Evolutionary conservation across 176 grass and related monocot genomes (phyloP), one percentile per base, ranked within the genome.

Genomic region (Phoenix roebelenii): DNA sequence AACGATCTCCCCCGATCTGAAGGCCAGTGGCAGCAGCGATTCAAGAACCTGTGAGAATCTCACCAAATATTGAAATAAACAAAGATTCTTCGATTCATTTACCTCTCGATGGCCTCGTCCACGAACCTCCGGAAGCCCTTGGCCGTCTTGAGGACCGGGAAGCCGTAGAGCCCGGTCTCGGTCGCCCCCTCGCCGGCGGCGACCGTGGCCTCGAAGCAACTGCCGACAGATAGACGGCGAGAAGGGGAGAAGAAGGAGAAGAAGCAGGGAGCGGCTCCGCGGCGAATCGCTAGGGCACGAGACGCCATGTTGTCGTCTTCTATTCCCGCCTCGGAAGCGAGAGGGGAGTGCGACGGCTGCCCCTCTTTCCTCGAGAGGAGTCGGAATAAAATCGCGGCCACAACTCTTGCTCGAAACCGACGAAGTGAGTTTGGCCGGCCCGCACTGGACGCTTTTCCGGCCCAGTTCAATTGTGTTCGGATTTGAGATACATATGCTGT

Each of bases 41-140:
- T 65, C 30, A 55, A 18, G n/a, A 26, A n/a, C 12, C 16, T 69
- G 3, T 4, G 3, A 52, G 52, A 5, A 60, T 44, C 35, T 44
- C 35, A 44, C 10, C 23, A 57, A 35, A 65, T 28, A 28, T 29
- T 18, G 18, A 57, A 39, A 76, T 35, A 23, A 50, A 16, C 32
- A 5, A 28, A 58, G n/a, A 44, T 14, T 44, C 35, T 44, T 44
- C 35, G 35, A 44, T 14, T 35, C 35, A 44, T 0, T 44, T 60
- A 79, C 92, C 78, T 75, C 67, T 80, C 65, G 60, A 96, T 78
- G 51, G 87, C 87, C 4, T 96, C 92, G 44, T 91, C 78, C 16
- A 96, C 92, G 66, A 96, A 96, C 52, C 80, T 74, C 67, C 81
- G 72, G 81, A 96, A 96, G 17, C 92, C 92, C 75, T 91, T 77